phyloP scores from a whole-genome alignment of 1,284 basidiomycete species.

The Acaromyces ingoldii region DNA sequence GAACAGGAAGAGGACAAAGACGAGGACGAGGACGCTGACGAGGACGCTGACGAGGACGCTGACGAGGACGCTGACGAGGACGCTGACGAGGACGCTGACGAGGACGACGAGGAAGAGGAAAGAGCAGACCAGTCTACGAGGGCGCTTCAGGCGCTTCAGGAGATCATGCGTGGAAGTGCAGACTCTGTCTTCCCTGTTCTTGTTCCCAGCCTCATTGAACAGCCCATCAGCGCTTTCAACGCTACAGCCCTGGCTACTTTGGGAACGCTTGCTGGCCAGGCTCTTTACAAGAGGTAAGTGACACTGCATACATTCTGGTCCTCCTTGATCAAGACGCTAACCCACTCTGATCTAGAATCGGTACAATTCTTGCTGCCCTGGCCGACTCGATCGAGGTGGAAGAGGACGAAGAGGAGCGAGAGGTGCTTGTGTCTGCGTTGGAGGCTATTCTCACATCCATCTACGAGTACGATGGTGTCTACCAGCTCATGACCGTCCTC shows the following conservation, averaged over 20 bases:
- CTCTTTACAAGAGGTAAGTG: conserved; percentile 63
- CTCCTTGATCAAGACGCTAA: too few species aligned
- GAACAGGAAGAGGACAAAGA: background rate
- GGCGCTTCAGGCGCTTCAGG: conserved; percentile 80
- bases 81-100: conserved; percentile 10
- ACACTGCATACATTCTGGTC: too few species aligned
- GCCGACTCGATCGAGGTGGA: conserved; percentile 39
- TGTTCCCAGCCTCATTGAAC: conserved; percentile 83
- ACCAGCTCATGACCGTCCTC: conserved; percentile 47
- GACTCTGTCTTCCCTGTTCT: conserved; percentile 93
- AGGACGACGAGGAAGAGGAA: conserved; percentile 16
- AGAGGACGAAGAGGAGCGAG: conserved; percentile 21
- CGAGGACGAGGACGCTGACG: background rate
- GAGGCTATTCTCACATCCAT: conserved; percentile 37
- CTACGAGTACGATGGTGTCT: conserved; percentile 38
- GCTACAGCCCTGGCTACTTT: conserved; percentile 84
- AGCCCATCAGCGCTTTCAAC: conserved; percentile 91
- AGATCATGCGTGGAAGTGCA: conserved; percentile 59
- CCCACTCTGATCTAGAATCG: conserved; percentile 17
- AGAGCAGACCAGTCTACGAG: conserved; percentile 73
- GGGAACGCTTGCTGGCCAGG: conserved; percentile 85
- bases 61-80: conserved; percentile 19
- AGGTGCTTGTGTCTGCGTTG: conserved; percentile 22
- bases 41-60: background rate
- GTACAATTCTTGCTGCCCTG: conserved; percentile 41